A percentile compares a stretch with the other conserved stretches of the same genome.
These are phyloP conservation scores for Cadophora luteo-olivacea DNA, from an alignment of 2,329 filamentous ascomycete species.

Conservation along the genomic window DNA sequence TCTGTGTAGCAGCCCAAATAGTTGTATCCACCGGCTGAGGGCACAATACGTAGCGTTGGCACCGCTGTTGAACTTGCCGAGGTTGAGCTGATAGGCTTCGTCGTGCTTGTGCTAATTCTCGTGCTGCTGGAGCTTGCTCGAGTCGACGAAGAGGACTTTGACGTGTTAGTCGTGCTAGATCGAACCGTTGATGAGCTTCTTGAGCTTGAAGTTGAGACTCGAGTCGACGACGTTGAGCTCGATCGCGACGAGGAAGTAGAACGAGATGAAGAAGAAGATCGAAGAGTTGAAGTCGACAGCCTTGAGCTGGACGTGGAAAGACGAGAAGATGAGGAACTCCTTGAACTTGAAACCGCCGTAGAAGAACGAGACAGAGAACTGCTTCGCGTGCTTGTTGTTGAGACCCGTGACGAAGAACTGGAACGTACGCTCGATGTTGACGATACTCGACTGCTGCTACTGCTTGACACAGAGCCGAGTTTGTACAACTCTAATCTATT, in stretches of 20 bases:
- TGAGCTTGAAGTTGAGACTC: constrained; percentile 17
- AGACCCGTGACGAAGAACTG: constrained; percentile 14
- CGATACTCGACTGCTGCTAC: constrained; percentile 15
- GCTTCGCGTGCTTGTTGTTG: constrained; percentile 13
- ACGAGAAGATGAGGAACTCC: constrained; percentile 10
- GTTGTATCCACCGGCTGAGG: constrained; percentile 32
- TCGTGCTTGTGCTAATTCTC: neutral
- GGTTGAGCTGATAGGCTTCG: neutral
- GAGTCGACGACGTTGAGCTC: constrained; percentile 21
- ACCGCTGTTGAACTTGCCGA: constrained; percentile 21
- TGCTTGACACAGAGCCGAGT: constrained; percentile 23
- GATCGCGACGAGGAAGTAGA: constrained; percentile 15
- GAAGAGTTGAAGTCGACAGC: neutral
- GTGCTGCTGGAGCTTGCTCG: constrained; percentile 10
- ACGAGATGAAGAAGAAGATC: constrained; percentile 16
- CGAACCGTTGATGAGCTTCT: constrained; percentile 2
- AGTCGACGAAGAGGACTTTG: constrained; percentile 7
- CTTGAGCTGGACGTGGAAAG: constrained; percentile 13
- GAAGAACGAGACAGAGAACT: constrained; percentile 10
- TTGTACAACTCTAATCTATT: constrained; percentile 27
- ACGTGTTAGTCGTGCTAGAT: constrained; percentile 13
- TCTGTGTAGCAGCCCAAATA: constrained; percentile 39
- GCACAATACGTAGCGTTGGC: constrained; percentile 33
- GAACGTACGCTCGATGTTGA: constrained; percentile 19
- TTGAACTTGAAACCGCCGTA: constrained; percentile 11